Evolutionary conservation across 140 eudicot species (phyloP).

Genomic region (Cichorium intybus): DNA sequence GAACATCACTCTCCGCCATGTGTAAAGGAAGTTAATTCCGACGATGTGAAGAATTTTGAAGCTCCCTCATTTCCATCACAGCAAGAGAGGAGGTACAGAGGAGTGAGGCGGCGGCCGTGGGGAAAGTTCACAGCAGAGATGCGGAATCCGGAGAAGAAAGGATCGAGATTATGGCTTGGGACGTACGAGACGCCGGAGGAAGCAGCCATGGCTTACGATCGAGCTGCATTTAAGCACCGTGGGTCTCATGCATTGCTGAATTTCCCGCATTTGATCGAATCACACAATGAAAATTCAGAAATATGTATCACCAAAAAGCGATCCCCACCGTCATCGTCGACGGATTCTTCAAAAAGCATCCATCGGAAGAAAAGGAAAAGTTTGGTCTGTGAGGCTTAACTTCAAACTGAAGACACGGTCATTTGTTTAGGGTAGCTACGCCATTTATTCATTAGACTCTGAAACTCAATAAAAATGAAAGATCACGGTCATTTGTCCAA

Average conservation of each 20-base stretch:
- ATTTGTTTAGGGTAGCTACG: too few species aligned
- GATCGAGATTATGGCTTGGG: slow-evolving; percentile 81
- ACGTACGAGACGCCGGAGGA: slow-evolving; percentile 72
- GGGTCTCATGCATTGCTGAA: slow-evolving; percentile 61
- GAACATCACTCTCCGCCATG: neutral
- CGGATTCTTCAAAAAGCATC: neutral
- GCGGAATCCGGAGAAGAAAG: slow-evolving; percentile 73
- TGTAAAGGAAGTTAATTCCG: neutral
- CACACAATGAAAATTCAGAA: slow-evolving; percentile 5
- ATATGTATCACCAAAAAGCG: slow-evolving; percentile 5
- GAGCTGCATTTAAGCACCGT: slow-evolving; percentile 68
- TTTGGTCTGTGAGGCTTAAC: neutral
- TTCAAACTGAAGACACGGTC: too few species aligned
- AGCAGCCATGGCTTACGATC: slow-evolving; percentile 67
- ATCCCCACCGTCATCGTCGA: neutral
- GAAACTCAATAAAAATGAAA: too few species aligned
- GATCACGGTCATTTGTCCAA: too few species aligned
- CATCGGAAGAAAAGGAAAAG: neutral
- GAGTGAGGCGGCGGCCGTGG: slow-evolving; percentile 69
- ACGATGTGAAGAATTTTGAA: neutral
- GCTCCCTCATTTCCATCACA: neutral
- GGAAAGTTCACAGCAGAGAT: slow-evolving; percentile 77
- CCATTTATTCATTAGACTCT: too few species aligned
- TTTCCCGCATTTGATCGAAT: slow-evolving; percentile 45
- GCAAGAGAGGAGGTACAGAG: slow-evolving; percentile 48